A percentile compares a stretch with the other conserved stretches of the same genome.
Evolutionary conservation across 2,329 filamentous ascomycete genomes (phyloP).

Genomic region (Aspergillus japonicus): DNA sequence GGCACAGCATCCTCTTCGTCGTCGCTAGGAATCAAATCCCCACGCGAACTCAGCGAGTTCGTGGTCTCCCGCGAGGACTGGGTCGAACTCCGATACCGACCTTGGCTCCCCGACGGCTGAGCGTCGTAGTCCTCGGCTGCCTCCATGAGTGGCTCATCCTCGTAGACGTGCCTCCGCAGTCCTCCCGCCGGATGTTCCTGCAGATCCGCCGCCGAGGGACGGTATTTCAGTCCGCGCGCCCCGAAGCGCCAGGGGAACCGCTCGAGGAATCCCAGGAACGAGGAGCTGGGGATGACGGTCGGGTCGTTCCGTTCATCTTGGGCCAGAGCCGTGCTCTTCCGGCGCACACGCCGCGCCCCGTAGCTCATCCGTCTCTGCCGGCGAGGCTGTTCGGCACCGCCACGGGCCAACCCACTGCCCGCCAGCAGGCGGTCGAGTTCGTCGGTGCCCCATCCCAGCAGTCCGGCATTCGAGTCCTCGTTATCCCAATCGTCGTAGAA

Average conservation of each 20-base stretch:
- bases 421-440: slow-evolving; percentile 82
- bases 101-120: slow-evolving; percentile 15
- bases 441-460: slow-evolving; percentile 77
- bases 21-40: slow-evolving; percentile 88
- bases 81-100: slow-evolving; percentile 70
- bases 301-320: slow-evolving; percentile 63
- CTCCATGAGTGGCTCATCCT: slow-evolving; percentile 70
- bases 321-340: slow-evolving; percentile 55
- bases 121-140: slow-evolving; percentile 52
- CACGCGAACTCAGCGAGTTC: slow-evolving; percentile 81
- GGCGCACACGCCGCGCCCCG: slow-evolving; percentile 64
- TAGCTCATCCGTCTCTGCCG: slow-evolving; percentile 87
- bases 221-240: slow-evolving; percentile 74
- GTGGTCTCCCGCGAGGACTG: slow-evolving; percentile 76
- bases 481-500: slow-evolving; percentile 98
- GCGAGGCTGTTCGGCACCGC: slow-evolving; percentile 61
- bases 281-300: slow-evolving; percentile 85
- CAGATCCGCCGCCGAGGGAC: slow-evolving; percentile 84
- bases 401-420: slow-evolving; percentile 53
- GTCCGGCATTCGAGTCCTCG: slow-evolving; percentile 56
- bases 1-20: slow-evolving; percentile 93
- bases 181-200: slow-evolving; percentile 74
- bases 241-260: slow-evolving; percentile 82
- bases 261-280: slow-evolving; percentile 79
- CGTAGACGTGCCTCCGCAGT: slow-evolving; percentile 46